phyloP scores from a whole-genome alignment of 176 grass and related monocot species.

The Zoysia japonica region DNA sequence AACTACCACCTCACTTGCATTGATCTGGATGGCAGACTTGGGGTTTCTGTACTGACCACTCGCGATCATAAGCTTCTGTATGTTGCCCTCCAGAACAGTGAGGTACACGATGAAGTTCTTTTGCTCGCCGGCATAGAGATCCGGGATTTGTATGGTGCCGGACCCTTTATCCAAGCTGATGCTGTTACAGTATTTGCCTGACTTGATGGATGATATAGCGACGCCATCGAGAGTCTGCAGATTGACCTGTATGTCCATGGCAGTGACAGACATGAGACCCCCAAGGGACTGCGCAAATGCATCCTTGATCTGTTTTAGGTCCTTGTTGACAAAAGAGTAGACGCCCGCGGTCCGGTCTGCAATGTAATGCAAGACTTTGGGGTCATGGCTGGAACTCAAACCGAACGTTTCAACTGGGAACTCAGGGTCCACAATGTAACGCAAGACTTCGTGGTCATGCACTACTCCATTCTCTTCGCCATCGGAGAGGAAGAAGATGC shows the following conservation, averaged over 20 bases:
- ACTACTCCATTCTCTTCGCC: not conserved
- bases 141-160: not conserved
- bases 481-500: conserved; percentile 33
- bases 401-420: not conserved
- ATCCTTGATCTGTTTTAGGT: not conserved
- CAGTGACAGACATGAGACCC: not conserved
- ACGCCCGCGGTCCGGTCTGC: not conserved
- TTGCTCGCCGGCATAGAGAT: not conserved
- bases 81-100: not conserved
- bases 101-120: not conserved
- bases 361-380: not conserved
- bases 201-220: not conserved
- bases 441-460: too few relatives aligned
- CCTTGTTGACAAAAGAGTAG: not conserved
- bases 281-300: not conserved
- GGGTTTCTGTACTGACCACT: not conserved
- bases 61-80: not conserved
- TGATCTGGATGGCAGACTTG: too few relatives aligned
- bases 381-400: not conserved
- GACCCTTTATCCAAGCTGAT: too few relatives aligned
- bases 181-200: not conserved
- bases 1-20: too few relatives aligned
- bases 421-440: not conserved
- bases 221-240: not conserved
- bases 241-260: not conserved